phyloP scores from a whole-genome alignment of 306 rosid genomes.

The Lathyrus oleraceus region DNA sequence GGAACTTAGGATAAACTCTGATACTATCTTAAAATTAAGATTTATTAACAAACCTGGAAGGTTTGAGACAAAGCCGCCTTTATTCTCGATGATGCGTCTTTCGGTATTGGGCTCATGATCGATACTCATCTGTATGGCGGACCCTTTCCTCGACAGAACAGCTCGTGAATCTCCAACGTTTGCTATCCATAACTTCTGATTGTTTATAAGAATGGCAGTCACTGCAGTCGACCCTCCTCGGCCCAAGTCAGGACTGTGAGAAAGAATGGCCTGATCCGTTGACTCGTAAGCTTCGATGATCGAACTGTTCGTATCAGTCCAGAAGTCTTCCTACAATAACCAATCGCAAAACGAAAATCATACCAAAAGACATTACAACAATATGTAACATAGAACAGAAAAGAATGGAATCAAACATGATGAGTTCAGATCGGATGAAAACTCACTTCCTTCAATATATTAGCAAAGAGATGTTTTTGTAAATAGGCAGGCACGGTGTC shows the following conservation, averaged over 20 bases:
- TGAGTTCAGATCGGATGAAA: slow-evolving; percentile 25
- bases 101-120: slow-evolving; percentile 93
- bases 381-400: slow-evolving; percentile 24
- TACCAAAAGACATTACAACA: slow-evolving; percentile 14
- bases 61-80: slow-evolving; percentile 92
- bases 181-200: slow-evolving; percentile 64
- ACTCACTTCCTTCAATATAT: slow-evolving; percentile 83
- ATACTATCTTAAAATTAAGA: slow-evolving; percentile 7
- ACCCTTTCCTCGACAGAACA: slow-evolving; percentile 67
- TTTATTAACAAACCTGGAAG: slow-evolving; percentile 73
- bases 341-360: slow-evolving; percentile 4
- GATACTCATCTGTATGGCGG: slow-evolving; percentile 58
- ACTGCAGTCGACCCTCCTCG: slow-evolving; percentile 84
- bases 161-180: slow-evolving; percentile 86
- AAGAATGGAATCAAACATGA: not conserved
- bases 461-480: slow-evolving; percentile 74
- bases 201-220: slow-evolving; percentile 65
- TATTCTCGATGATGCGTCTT: slow-evolving; percentile 71
- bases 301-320: slow-evolving; percentile 63
- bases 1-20: not conserved
- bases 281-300: slow-evolving; percentile 61
- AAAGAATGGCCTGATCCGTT: slow-evolving; percentile 72
- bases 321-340: slow-evolving; percentile 58
- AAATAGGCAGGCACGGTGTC: slow-evolving; percentile 79
- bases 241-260: slow-evolving; percentile 70